phyloP scores from a whole-genome alignment of 148 eudicot species.

The Vaccinium darrowii region DNA sequence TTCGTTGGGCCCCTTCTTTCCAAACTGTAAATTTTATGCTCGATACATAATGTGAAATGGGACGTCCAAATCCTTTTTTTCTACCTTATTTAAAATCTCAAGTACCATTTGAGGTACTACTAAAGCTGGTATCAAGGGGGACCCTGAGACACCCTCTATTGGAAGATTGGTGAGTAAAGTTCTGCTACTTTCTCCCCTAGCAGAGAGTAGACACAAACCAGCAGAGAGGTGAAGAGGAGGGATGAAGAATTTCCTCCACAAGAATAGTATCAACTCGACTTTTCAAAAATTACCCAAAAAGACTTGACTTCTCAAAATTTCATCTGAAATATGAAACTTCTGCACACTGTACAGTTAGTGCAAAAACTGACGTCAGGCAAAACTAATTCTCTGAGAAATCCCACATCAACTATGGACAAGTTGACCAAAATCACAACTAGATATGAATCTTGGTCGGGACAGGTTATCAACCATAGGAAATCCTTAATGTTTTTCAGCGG shows the following conservation, averaged over 20 bases:
- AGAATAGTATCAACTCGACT: neutral
- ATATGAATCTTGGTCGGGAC: too few species aligned
- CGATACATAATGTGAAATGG: neutral
- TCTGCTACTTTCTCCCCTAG: neutral
- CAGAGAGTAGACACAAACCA: neutral
- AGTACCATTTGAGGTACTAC: neutral
- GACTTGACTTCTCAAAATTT: neutral
- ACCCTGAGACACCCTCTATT: neutral
- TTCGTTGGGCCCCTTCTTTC: neutral
- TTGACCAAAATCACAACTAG: neutral
- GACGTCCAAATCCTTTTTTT: neutral
- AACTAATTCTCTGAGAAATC: neutral
- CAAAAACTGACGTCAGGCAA: neutral
- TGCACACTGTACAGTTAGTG: neutral
- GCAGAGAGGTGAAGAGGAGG: neutral
- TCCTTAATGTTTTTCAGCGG: too few species aligned
- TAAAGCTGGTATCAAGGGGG: neutral
- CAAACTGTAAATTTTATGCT: neutral
- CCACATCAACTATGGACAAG: neutral
- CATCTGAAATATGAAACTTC: neutral
- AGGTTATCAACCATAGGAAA: too few species aligned
- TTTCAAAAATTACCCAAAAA: too few species aligned
- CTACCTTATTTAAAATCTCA: neutral
- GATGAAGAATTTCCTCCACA: neutral
- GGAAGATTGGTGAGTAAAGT: neutral